These are phyloP conservation scores for Plasmodium sp. DNA, from an alignment of 169 alveolate genomes.

Conservation along the genomic window DNA sequence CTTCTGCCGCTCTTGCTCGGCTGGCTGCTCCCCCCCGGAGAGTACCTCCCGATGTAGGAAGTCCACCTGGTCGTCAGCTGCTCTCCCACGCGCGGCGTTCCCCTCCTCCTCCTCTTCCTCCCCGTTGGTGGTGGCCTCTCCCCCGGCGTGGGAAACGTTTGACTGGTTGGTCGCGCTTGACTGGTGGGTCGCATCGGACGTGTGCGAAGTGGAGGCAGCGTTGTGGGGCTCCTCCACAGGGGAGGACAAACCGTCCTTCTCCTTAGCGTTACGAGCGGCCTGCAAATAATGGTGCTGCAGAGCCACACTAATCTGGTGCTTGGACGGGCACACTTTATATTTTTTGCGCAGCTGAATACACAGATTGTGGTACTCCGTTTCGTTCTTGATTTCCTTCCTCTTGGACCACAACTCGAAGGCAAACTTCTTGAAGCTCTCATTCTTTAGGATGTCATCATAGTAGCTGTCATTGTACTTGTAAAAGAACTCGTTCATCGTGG, in stretches of 20 bases:
- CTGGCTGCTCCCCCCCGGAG: not conserved
- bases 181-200: not conserved
- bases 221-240: not conserved
- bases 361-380: conserved; percentile 44
- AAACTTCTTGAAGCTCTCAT: conserved; percentile 57
- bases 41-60: not conserved
- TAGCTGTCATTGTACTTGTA: conserved; percentile 64
- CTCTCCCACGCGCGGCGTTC: not conserved
- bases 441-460: conserved; percentile 69
- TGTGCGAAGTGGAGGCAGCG: not conserved
- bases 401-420: conserved; percentile 69
- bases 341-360: conserved; percentile 76
- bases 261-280: not conserved
- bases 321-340: conserved; percentile 82
- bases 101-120: not conserved
- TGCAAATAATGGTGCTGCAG: conserved; percentile 66
- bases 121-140: not conserved
- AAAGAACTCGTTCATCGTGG: conserved; percentile 72
- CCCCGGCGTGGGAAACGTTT: not conserved
- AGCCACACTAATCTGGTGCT: conserved; percentile 78
- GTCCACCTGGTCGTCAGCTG: not conserved
- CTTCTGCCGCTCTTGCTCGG: too few relatives aligned
- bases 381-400: conserved; percentile 33
- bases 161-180: not conserved
- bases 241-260: not conserved